These are phyloP conservation scores for Pseudocercospora musae DNA, from an alignment of 2,329 filamentous ascomycete genomes.

Conservation along the genomic window DNA sequence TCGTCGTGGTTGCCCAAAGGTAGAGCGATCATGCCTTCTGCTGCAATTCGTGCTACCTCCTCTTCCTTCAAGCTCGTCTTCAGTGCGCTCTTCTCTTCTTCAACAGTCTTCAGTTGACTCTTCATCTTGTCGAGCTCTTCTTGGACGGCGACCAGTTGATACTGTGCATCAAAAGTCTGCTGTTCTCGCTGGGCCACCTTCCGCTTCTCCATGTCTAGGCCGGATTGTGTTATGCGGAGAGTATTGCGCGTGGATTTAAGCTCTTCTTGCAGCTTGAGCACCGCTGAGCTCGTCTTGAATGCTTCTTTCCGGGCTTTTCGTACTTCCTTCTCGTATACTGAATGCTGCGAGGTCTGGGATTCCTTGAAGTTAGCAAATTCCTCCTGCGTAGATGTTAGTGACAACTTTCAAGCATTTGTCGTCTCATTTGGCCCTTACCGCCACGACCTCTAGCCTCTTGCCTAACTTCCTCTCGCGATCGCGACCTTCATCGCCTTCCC, in stretches of 20 bases:
- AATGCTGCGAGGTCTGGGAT: conserved; percentile 41
- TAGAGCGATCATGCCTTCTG: conserved; percentile 66
- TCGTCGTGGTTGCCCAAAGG: conserved; percentile 51
- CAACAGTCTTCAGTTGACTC: conserved; percentile 61
- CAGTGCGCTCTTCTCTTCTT: conserved; percentile 71
- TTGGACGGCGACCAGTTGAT: conserved; percentile 61
- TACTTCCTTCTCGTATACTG: conserved; percentile 70
- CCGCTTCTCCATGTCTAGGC: conserved; percentile 61
- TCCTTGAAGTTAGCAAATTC: conserved; percentile 68
- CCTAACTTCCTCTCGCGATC: conserved; percentile 64
- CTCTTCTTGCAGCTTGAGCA: conserved; percentile 71
- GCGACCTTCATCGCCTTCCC: conserved; percentile 61
- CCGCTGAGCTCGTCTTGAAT: conserved; percentile 68
- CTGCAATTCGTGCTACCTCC: conserved; percentile 68
- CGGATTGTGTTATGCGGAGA: conserved; percentile 57
- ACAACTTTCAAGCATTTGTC: conserved; percentile 14
- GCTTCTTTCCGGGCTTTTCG: conserved; percentile 67
- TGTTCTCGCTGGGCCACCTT: conserved; percentile 62
- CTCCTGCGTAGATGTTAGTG: conserved; percentile 49
- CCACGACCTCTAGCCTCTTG: conserved; percentile 65
- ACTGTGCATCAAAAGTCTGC: conserved; percentile 65
- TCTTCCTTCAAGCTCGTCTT: conserved; percentile 70
- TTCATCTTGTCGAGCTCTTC: conserved; percentile 65
- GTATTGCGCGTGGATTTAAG: conserved; percentile 59
- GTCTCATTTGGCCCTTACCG: conserved; percentile 53